Percentiles rank a stretch among this genome's conserved stretches.
Evolutionary conservation across 2,329 filamentous ascomycete species (phyloP).

Genomic region (Trichoderma koningiopsis): DNA sequence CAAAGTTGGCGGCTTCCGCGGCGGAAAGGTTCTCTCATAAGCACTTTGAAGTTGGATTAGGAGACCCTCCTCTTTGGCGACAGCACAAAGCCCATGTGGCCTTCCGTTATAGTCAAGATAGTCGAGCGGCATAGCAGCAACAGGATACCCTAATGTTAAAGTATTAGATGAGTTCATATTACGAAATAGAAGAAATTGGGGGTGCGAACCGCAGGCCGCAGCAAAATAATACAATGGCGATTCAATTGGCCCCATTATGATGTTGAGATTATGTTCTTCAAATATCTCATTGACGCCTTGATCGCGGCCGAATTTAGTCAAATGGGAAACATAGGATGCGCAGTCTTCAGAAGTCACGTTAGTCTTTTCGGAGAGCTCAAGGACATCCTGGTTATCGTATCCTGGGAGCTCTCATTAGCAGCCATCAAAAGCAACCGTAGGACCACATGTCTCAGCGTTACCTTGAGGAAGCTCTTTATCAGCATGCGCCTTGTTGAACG

Average conservation of each 20-base stretch:
- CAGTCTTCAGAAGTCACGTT: neutral
- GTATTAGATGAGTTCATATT: neutral
- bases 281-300: constrained; percentile 24
- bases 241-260: constrained; percentile 26
- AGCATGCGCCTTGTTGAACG: constrained; percentile 27
- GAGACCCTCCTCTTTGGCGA: constrained; percentile 25
- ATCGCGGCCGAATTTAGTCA: constrained; percentile 21
- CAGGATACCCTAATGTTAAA: constrained; percentile 23
- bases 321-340: constrained; percentile 5
- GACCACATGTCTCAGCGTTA: neutral
- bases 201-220: neutral
- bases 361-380: neutral
- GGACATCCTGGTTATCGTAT: constrained; percentile 3
- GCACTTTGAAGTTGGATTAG: constrained; percentile 25
- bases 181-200: neutral
- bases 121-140: constrained; percentile 24
- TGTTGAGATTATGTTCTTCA: constrained; percentile 26
- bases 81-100: constrained; percentile 24
- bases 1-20: constrained; percentile 11
- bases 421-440: neutral
- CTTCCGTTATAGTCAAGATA: constrained; percentile 26
- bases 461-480: constrained; percentile 24
- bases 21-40: constrained; percentile 23
- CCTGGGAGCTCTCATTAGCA: neutral
- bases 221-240: constrained; percentile 2